Evolutionary conservation across 192 early-diverging fungal species (phyloP).

Genomic region (Chytriomyces sp.): DNA sequence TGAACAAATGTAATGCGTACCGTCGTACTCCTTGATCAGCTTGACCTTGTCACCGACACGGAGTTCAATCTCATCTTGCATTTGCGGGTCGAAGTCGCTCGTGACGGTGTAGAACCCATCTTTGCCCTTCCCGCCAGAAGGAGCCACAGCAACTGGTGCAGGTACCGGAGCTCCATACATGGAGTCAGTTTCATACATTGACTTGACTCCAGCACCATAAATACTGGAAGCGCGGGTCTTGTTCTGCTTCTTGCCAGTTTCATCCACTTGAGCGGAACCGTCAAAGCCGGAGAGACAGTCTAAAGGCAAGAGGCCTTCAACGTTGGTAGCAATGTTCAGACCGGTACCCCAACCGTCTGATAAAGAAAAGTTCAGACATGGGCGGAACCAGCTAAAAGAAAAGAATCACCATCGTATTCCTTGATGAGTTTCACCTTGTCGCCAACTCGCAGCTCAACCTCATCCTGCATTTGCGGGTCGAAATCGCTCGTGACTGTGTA

Average conservation of each 20-base stretch:
- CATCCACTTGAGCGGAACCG: too few species aligned
- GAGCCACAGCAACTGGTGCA: too few species aligned
- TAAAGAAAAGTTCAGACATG: conserved; percentile 23
- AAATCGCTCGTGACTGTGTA: too few species aligned
- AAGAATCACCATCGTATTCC: conserved; percentile 14
- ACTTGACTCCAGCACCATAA: too few species aligned
- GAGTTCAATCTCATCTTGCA: conserved; percentile 18
- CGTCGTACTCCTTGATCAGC: conserved; percentile 14
- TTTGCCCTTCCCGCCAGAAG: not conserved
- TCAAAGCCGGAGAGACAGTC: conserved; percentile 45
- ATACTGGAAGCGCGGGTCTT: conserved; percentile 3
- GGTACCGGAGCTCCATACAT: too few species aligned
- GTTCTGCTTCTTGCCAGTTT: conserved; percentile 13
- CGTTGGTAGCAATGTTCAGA: too few species aligned
- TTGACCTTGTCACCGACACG: conserved; percentile 15
- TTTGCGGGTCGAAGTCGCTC: not conserved
- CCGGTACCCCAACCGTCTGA: conserved; percentile 57
- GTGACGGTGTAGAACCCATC: not conserved
- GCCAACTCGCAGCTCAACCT: conserved; percentile 28
- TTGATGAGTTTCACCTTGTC: too few species aligned
- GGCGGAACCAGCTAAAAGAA: too few species aligned
- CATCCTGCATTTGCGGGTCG: conserved; percentile 23
- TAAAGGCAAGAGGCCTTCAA: conserved; percentile 50
- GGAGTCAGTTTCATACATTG: too few species aligned
- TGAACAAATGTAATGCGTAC: not conserved